Evolutionary conservation across 805 yeast species (phyloP), one percentile per base, ranked within the genome.

Genomic region (Candida ipomoeae): DNA sequence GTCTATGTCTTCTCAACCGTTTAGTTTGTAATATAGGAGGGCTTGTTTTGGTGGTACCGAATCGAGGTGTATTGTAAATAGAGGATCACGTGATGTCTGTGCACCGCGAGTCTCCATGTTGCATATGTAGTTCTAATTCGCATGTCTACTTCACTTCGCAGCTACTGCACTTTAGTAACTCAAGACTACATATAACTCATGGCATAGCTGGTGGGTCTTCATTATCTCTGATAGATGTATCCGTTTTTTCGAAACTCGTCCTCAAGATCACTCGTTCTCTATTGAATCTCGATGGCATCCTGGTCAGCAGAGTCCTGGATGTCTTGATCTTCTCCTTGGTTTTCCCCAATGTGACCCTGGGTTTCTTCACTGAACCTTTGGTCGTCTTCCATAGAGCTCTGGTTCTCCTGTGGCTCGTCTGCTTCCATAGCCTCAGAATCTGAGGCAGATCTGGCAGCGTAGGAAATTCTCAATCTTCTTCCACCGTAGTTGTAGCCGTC

Each of bases 401-500:
- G 41, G n/a, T 46, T 47, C n/a, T 46, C 55, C 40, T 23, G 47
- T n/a, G 46, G 45, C 32, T 23, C 41, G 20, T 39, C 44, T 41
- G 44, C 46, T 20, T 40, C 40, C 48, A 23, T 34, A 13, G 43
- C 50, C 40, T 31, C 48, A 7, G 37, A 37, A 32, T n/a, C 17
- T 6, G 45, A 20, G 13, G 48, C 48, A 17, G 37, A 26, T 33
- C 48, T 46, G n/a, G 44, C 31, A 15, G 91, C 97, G 67, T 77
- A 91, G 1, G 90, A 72, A 36, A 92, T 79, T 23, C 68, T 73
- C 57, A 91, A 71, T 54, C 79, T 81, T 60, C 96, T 83, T 39
- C 85, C 88, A 59, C 97, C 98, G 62, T 91, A 92, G 52, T 78
- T 82, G 70, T 91, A 92, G 47, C 82, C 83, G 63, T 88, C 78